Base-by-base conservation (phyloP, 345 rosid species). In the Kernera saxatilis region DNA sequence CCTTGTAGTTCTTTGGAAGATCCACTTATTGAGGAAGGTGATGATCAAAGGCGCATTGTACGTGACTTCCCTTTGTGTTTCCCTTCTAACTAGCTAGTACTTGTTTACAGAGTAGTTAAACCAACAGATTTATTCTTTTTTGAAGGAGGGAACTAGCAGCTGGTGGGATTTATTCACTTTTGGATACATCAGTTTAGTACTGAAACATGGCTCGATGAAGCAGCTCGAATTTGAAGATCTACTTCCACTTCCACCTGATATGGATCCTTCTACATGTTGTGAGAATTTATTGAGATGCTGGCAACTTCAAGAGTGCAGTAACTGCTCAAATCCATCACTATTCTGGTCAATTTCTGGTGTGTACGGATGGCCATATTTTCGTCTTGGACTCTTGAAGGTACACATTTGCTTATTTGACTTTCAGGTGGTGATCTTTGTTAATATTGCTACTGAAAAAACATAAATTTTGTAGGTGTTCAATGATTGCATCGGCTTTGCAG, bases 181-280 rank as follows among this genome's bases (percentile, higher is more conserved):
- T 80, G 82, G 78, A 53, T 79, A 84, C 75, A 87, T 90, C 54
- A 48, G 66, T 74, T 67, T 84, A 29, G 83, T 86, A 70, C 82
- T 93, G 88, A 78, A 83, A 62, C 76, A 35, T 54, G 98, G 98
- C 29, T 77, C 84, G 33, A 11, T 22, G 58, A 90, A 88, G 79
- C 98, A 93, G 84, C 89, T 88, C 35, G 93, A 83, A 64, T 90
- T 93, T 50, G 88, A 87, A 61, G 90, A 93, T 84, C 76, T 93
- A 78, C 97, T 88, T 77, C 68, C 17, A 45, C 76, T 93, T 36
- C 97, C 96, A 8, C 53, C 54, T 79, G 89, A 88, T 69, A 83
- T 93, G 93, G 83, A 84, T 80, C 92, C 98, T 63, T 80, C 84
- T 72, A 55, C 69, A 29, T 90, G 97, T 59, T 88, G 86, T 77